Evolutionary conservation across 2,329 filamentous ascomycete genomes (phyloP).

Genomic region (Clonostachys chloroleuca): DNA sequence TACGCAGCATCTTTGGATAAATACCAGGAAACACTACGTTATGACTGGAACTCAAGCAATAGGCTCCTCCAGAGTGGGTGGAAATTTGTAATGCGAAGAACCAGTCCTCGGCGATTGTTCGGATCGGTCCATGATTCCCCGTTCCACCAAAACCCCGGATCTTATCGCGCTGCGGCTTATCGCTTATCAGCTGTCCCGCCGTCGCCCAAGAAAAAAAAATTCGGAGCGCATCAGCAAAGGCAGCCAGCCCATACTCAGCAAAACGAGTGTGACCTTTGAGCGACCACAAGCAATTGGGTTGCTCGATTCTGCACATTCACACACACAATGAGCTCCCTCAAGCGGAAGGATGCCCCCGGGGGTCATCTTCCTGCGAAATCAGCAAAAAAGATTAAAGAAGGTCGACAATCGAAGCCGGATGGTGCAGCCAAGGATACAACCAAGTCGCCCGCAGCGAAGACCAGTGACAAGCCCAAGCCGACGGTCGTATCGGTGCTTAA

Average conservation of each 20-base stretch:
- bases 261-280: too few relatives aligned
- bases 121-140: neutral
- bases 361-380: conserved; percentile 43
- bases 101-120: conserved; percentile 2
- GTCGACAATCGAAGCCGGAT: conserved; percentile 42
- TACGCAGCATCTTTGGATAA: conserved; percentile 23
- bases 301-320: conserved; percentile 2
- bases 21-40: neutral
- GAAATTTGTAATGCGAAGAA: neutral
- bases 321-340: conserved; percentile 48
- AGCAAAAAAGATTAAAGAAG: conserved; percentile 37
- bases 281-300: too few relatives aligned
- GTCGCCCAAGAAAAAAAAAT: neutral
- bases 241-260: too few relatives aligned
- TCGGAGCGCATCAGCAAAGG: too few relatives aligned
- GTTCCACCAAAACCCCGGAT: neutral
- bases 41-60: neutral
- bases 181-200: neutral
- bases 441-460: conserved; percentile 16
- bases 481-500: conserved; percentile 42
- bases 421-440: conserved; percentile 18
- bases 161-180: neutral
- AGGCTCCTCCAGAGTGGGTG: neutral
- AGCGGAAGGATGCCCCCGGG: conserved; percentile 53
- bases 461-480: conserved; percentile 19